These are phyloP conservation scores for Dendrobium nobile DNA, from an alignment of 106 monocot genomes.

Conservation along the genomic window DNA sequence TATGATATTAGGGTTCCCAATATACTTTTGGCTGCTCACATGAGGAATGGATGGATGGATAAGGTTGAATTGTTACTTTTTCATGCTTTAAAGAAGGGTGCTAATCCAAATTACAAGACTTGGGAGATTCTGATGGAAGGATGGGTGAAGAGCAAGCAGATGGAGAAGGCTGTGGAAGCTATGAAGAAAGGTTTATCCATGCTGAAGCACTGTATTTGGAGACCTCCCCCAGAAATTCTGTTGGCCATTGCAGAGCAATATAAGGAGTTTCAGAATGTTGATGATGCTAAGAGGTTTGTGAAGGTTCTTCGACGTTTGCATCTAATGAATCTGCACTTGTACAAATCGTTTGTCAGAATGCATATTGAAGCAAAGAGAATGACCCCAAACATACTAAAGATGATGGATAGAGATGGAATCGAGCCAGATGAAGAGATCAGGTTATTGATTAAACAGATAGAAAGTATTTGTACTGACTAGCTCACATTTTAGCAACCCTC, in stretches of 20 bases:
- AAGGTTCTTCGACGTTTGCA: constrained; percentile 30
- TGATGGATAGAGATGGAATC: constrained; percentile 35
- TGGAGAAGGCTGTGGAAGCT: constrained; percentile 69
- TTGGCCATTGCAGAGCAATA: constrained; percentile 27
- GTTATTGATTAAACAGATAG: constrained; percentile 12
- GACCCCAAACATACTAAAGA: constrained; percentile 19
- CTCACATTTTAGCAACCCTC: neutral
- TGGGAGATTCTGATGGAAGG: constrained; percentile 17
- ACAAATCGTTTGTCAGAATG: constrained; percentile 53
- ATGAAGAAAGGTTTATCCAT: constrained; percentile 67
- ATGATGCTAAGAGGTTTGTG: constrained; percentile 30
- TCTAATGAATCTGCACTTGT: constrained; percentile 47
- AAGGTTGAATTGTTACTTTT: constrained; percentile 57
- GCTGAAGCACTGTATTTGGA: constrained; percentile 62
- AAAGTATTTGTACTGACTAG: neutral
- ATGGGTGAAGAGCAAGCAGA: constrained; percentile 46
- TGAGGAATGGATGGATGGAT: constrained; percentile 64
- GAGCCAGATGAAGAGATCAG: constrained; percentile 35
- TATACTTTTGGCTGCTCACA: constrained; percentile 69
- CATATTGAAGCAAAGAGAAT: constrained; percentile 24
- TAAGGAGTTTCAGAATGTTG: constrained; percentile 25
- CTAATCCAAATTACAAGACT: neutral
- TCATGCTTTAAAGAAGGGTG: constrained; percentile 35
- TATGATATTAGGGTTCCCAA: constrained; percentile 76
- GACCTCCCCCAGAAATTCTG: constrained; percentile 21